Base-by-base conservation (phyloP, 2,329 filamentous ascomycete species). In the Monosporascus sp. region DNA sequence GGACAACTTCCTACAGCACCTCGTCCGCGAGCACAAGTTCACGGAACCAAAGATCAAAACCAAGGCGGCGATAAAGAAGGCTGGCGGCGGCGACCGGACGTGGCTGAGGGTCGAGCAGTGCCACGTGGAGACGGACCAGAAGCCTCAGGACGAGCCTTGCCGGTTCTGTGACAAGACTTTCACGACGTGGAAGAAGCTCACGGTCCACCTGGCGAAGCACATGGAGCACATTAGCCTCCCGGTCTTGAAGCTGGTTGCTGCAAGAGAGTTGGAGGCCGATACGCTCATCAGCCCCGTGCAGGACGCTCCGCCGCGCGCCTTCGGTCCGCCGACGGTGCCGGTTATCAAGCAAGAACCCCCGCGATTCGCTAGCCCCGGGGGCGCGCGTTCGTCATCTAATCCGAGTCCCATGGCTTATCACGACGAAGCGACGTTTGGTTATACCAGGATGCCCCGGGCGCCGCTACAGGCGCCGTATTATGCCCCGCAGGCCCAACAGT, bases 191-290 rank as follows among this genome's bases (percentile, higher is more conserved):
- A 96, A 96, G 78, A 95, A 95, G 72, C 75, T 96, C 55, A 95
- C 89, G 0, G 90, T 94, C n/a, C 92, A 96, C 70, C 72, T 96
- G 66, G 90, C 90, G 48, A 93, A 93, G 69, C 92, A 97, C 68
- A 94, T 97, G 90, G 90, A 96, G 69, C 85, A 90, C 59, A 88
- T 96, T 65, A 89, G 89, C 63, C 81, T 96, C 65, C 91, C 92
- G 0, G 82, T 96, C 35, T 75, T 96, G 52, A 73, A 75, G 17
- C 74, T 86, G 3, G 82, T 85, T 3, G 75, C 75, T 38, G 69
- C 71, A 39, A 76, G 71, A 55, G 73, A 77, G 47, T 70, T 86
- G 18, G 75, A 79, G 24, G 75, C 77, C 7, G 82, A 88, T 60
- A 87, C 83, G 22, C 75, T 87, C 58, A 85, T 88, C 67, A 88